Base-by-base conservation (phyloP, 495 filamentous ascomycete species). In the Aspergillus egyptiacus region DNA sequence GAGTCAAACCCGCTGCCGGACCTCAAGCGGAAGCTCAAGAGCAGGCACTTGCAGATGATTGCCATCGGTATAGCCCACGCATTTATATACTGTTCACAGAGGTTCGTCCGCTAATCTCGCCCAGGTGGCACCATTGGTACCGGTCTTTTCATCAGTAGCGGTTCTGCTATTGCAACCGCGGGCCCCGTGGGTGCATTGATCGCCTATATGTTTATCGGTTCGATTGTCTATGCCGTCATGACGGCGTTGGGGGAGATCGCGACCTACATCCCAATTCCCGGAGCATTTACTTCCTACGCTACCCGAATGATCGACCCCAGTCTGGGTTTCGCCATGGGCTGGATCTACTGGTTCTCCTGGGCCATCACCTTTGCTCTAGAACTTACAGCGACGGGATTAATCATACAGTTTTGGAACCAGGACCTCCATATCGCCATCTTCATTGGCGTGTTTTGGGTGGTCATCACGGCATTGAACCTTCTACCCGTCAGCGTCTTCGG, bases 101-200 rank as follows among this genome's bases (percentile, higher is more conserved):
- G n/a, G n/a, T n/a, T n/a, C n/a, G 6, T 33, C 8, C 18, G 60
- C 78, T 28, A 47, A 5, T 75, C 76, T 70, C 1, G 74, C 28
- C 62, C 79, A 57, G 85, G 87, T 61, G 86, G 85, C 44, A 86
- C 86, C 1, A 84, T 91, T 56, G 87, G 85, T 40, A 90, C 86
- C 6, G 86, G 85, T 62, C 73, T 91, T 27, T 91, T 91, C 72
- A 72, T 90, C 37, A 82, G 86, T 56, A 89, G 81, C 51, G 85
- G 86, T 23, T 72, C 70, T 33, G 84, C 84, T 14, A 75, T 90
- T 48, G 72, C 77, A 23, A 74, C 71, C 30, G 75, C 80, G 41
- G 85, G 85, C 19, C 86, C 86, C 27, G 74, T 83, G 1, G 83
- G 79, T 14, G 78, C 85, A 34, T 71, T 91, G 28, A 77, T 90